Evolutionary conservation across 2,329 filamentous ascomycete species (phyloP).

Genomic region (Pseudocercospora fuligena): DNA sequence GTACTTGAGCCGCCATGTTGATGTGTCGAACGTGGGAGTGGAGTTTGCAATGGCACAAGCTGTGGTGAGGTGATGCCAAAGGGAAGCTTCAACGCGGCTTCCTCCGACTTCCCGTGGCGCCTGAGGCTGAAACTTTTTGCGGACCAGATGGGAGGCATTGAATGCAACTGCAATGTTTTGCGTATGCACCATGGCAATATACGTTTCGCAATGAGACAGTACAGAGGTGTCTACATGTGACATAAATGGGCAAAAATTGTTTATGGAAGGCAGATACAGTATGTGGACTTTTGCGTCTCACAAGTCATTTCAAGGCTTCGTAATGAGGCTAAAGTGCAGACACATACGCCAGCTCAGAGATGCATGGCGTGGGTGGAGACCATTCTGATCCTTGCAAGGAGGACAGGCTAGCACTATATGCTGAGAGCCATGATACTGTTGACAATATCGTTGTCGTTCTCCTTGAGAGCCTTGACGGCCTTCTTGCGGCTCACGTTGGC

Average conservation of each 20-base stretch:
- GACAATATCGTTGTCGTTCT: slow-evolving; percentile 99
- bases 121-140: background rate
- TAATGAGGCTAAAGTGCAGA: slow-evolving; percentile 2
- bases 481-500: slow-evolving; percentile 97
- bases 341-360: background rate
- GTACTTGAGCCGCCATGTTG: slow-evolving; percentile 42
- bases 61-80: background rate
- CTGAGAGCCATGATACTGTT: slow-evolving; percentile 98
- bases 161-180: background rate
- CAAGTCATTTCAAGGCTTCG: slow-evolving; percentile 9
- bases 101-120: background rate
- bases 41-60: background rate
- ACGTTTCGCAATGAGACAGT: background rate
- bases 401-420: slow-evolving; percentile 46
- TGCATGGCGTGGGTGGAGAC: background rate
- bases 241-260: background rate
- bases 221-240: background rate
- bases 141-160: background rate
- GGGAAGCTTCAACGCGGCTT: background rate
- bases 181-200: background rate
- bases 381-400: background rate
- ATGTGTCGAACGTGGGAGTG: slow-evolving; percentile 12
- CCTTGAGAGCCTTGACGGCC: slow-evolving; percentile 96
- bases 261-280: background rate
- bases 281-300: slow-evolving; percentile 7